A percentile compares a stretch with the other conserved stretches of the same genome.
Evolutionary conservation across 2,329 filamentous ascomycete genomes (phyloP).

Genomic region (Cladobotryum protrusum): DNA sequence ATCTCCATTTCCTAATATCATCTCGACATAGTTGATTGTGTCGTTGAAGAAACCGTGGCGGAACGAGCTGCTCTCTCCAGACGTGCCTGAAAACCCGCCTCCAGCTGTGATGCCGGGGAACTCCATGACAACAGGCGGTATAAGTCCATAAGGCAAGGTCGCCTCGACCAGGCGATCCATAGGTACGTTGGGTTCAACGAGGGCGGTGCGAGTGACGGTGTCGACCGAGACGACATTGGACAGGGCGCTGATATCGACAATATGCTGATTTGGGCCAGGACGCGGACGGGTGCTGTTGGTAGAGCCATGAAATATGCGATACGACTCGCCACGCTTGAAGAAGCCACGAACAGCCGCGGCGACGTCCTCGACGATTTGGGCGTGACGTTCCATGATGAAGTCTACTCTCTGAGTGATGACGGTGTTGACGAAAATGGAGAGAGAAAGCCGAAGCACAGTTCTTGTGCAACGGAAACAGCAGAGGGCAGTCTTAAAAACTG

Average conservation of each 20-base stretch:
- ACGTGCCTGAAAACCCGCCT: conserved; percentile 64
- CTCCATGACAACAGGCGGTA: conserved; percentile 69
- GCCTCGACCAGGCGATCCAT: conserved; percentile 67
- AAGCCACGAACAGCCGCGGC: conserved; percentile 41
- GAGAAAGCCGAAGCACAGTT: too few species aligned
- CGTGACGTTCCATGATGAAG: conserved; percentile 45
- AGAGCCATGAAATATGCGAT: conserved; percentile 70
- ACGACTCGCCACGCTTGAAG: conserved; percentile 48
- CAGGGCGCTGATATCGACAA: conserved; percentile 60
- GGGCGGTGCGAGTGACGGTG: conserved; percentile 45
- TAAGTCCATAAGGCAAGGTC: conserved; percentile 56
- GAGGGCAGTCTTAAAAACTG: too few species aligned
- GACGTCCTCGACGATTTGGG: conserved; percentile 41
- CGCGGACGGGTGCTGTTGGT: conserved; percentile 65
- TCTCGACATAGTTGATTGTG: conserved; percentile 58
- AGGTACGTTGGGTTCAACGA: conserved; percentile 70
- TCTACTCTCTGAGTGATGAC: too few species aligned
- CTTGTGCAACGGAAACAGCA: too few species aligned
- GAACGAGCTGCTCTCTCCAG: conserved; percentile 67
- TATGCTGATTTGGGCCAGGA: conserved; percentile 23
- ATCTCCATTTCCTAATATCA: conserved; percentile 62
- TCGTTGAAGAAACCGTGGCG: conserved; percentile 66
- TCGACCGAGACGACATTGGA: conserved; percentile 60
- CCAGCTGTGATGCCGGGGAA: conserved; percentile 71
- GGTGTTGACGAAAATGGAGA: too few species aligned